Evolutionary conservation across 305 asterid genomes (phyloP), one percentile per base, ranked within the genome.

Genomic region (Fraxinus velutina): DNA sequence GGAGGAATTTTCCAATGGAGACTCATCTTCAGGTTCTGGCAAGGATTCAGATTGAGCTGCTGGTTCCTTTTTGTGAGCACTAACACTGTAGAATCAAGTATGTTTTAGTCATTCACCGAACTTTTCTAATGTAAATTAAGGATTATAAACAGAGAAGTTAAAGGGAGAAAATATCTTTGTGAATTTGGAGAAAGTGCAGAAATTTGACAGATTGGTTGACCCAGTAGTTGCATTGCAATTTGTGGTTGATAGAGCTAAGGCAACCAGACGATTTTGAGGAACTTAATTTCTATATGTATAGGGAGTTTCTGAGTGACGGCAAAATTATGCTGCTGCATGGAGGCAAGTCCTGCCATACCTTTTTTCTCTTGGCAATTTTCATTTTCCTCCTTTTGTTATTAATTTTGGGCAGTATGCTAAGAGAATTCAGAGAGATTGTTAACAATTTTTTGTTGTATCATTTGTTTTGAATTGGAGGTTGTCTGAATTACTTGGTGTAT

Each of bases 1-100:
- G 81, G 97, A 93, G 81, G 92, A 90, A 47, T 89, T 82, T 80
- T 85, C 72, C 75, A 88, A 82, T 36, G 97, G 92, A 78, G 97
- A 93, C 73, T 85, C 91, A 34, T 86, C 93, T 79, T 87, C 92
- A 75, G 90, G 91, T 80, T 86, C 93, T 37, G 90, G 89, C 83
- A 92, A 93, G 86, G 97, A 96, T 44, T 89, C 92, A 34, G 95
- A 90, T 87, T 92, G 92, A 92, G 83, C 86, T 66, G 87, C 86
- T 81, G 81, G 87, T 86, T 77, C 85, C 81, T 32, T 86, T 85
- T 84, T 83, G 87, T 78, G 83, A 86, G 88, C 80, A 80, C 98
- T 94, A 91, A 96, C 97, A 91, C 89, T 77, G 87, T 90, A 86
- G 93, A 87, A 79, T 79, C 57, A 77, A 52, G 78, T 88, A 75